Evolutionary conservation across 805 yeast species (phyloP).

Genomic region (Yarrowia sp.): DNA sequence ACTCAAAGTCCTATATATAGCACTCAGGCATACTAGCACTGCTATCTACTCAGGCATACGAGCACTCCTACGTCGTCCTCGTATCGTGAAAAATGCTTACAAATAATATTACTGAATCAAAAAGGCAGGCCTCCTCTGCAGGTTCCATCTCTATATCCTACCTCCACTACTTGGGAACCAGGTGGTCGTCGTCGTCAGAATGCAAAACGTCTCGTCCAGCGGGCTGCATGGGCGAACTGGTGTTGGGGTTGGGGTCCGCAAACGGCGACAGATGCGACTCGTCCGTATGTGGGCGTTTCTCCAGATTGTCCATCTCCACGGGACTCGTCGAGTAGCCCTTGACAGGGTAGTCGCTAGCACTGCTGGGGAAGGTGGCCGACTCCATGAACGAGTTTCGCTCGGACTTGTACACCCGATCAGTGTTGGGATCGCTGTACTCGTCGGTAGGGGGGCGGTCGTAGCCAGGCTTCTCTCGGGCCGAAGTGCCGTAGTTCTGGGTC

Average conservation of each 20-base stretch:
- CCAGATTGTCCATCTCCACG: conserved; percentile 14
- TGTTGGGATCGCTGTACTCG: conserved; percentile 4
- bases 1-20: too few species aligned
- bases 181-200: conserved; percentile 3
- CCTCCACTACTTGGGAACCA: conserved; percentile 1
- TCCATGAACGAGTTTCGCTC: conserved; percentile 9
- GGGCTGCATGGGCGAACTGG: conserved; percentile 12
- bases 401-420: conserved; percentile 11
- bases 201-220: conserved; percentile 19
- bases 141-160: neutral
- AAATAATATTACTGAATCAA: conserved; percentile 16
- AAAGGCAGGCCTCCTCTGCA: conserved; percentile 1
- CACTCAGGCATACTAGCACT: too few species aligned
- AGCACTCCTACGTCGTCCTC: too few species aligned
- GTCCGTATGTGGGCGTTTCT: neutral
- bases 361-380: neutral
- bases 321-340: conserved; percentile 17
- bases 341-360: neutral
- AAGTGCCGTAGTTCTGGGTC: neutral
- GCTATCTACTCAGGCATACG: too few species aligned
- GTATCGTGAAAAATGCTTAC: neutral
- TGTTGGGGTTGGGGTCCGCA: neutral
- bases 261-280: conserved; percentile 14
- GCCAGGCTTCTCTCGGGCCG: neutral
- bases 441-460: conserved; percentile 1